phyloP scores from a whole-genome alignment of 2,329 filamentous ascomycete genomes.

The Sphaerulina vaccinii region DNA sequence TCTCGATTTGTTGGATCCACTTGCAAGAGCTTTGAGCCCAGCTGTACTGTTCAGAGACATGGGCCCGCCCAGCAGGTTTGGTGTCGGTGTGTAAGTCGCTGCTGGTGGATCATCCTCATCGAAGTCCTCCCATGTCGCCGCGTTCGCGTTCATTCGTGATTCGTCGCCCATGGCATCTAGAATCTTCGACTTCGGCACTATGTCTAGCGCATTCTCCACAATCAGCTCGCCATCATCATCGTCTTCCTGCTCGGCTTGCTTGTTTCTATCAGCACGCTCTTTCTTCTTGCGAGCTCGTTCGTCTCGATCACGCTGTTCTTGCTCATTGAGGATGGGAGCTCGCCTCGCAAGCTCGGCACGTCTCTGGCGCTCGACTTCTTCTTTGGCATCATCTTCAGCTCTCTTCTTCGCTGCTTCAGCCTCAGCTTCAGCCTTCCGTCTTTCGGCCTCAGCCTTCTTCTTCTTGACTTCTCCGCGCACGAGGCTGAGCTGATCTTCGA shows the following conservation, averaged over 20 bases:
- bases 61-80: neutral
- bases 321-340: constrained; percentile 1
- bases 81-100: neutral
- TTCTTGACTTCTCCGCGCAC: neutral
- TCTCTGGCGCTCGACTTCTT: neutral
- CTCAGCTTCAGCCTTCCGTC: neutral
- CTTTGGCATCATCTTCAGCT: constrained; percentile 1
- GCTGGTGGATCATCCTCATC: neutral
- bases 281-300: constrained; percentile 16
- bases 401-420: constrained; percentile 1
- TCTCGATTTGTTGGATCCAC: neutral
- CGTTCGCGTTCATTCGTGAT: neutral
- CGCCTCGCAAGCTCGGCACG: neutral
- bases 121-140: neutral
- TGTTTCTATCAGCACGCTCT: constrained; percentile 18
- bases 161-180: neutral
- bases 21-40: constrained; percentile 5
- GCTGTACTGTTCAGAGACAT: constrained; percentile 18
- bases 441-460: constrained; percentile 5
- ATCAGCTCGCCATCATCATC: constrained; percentile 2
- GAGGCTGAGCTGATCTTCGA: neutral
- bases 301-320: constrained; percentile 2
- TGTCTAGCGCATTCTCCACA: constrained; percentile 3
- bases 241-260: constrained; percentile 9
- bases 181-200: neutral